phyloP scores from a whole-genome alignment of 2,329 filamentous ascomycete genomes.

The Pseudogymnoascus sp. region DNA sequence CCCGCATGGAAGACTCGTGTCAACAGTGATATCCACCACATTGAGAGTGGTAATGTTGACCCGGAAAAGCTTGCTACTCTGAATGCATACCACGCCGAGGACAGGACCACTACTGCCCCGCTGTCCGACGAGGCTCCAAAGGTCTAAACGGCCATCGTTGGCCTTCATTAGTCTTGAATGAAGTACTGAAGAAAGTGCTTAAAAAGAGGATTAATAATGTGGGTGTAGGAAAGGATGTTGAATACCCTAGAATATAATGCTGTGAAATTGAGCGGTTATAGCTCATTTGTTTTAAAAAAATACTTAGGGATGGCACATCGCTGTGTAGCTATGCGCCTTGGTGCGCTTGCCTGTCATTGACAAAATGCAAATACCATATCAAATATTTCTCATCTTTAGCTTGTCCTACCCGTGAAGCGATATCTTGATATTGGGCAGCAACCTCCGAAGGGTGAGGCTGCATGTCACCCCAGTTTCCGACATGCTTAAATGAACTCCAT shows the following conservation, averaged over 20 bases:
- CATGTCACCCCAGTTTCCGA: background rate
- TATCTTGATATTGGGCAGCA: background rate
- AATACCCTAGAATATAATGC: background rate
- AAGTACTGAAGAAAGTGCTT: no score
- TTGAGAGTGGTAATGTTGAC: constrained; percentile 25
- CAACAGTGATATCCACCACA: constrained; percentile 14
- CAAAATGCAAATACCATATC: background rate
- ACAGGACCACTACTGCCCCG: background rate
- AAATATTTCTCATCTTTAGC: background rate
- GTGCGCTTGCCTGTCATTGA: background rate
- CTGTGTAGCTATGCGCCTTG: background rate
- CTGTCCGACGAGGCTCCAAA: background rate
- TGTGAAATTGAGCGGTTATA: background rate
- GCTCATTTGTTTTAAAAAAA: background rate
- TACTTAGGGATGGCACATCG: background rate
- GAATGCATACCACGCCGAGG: constrained; percentile 12
- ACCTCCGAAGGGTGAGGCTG: background rate
- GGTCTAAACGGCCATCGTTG: background rate
- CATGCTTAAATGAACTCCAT: background rate
- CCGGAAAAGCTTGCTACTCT: constrained; percentile 19
- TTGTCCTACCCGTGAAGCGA: background rate
- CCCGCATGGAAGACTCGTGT: constrained; percentile 21
- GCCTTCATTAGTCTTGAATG: background rate
- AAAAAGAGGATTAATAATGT: background rate
- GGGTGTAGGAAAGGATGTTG: background rate